Percentiles rank a stretch among this genome's conserved stretches.
phyloP scores from a whole-genome alignment of 768 basidiomycete genomes.

The Amanita muscaria region DNA sequence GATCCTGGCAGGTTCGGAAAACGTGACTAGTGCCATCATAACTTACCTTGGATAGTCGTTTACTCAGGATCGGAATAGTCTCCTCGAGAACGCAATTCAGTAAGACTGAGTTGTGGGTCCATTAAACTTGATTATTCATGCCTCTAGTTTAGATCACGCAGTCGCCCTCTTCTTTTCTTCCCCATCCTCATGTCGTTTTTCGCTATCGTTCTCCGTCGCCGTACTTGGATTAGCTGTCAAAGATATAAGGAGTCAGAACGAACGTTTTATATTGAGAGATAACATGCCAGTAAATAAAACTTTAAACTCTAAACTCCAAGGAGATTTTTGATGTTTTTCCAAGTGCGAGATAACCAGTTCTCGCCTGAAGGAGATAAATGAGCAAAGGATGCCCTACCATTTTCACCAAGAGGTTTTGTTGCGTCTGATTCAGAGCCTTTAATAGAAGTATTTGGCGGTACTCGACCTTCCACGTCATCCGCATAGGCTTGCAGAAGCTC shows the following conservation, averaged over 20 bases:
- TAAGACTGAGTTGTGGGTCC: slow-evolving; percentile 9
- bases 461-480: slow-evolving; percentile 81
- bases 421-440: slow-evolving; percentile 15
- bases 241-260: slow-evolving; percentile 19
- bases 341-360: slow-evolving; percentile 63
- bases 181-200: slow-evolving; percentile 28
- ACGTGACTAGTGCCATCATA: slow-evolving; percentile 5
- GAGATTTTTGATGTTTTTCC: slow-evolving; percentile 60
- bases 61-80: not conserved
- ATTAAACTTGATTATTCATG: slow-evolving; percentile 14
- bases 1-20: slow-evolving; percentile 9
- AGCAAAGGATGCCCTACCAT: slow-evolving; percentile 73
- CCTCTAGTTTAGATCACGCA: slow-evolving; percentile 18
- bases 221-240: slow-evolving; percentile 15
- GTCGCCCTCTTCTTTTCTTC: slow-evolving; percentile 44
- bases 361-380: slow-evolving; percentile 45
- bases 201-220: slow-evolving; percentile 14
- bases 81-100: not conserved
- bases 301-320: slow-evolving; percentile 55
- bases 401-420: slow-evolving; percentile 27
- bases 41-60: slow-evolving; percentile 1
- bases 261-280: slow-evolving; percentile 24
- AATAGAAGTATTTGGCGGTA: slow-evolving; percentile 11
- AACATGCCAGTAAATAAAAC: slow-evolving; percentile 40
- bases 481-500: slow-evolving; percentile 85